Evolutionary conservation across 441 rosid genomes (phyloP), one percentile per base, ranked within the genome.

Genomic region (Rhodomyrtus psidioides): DNA sequence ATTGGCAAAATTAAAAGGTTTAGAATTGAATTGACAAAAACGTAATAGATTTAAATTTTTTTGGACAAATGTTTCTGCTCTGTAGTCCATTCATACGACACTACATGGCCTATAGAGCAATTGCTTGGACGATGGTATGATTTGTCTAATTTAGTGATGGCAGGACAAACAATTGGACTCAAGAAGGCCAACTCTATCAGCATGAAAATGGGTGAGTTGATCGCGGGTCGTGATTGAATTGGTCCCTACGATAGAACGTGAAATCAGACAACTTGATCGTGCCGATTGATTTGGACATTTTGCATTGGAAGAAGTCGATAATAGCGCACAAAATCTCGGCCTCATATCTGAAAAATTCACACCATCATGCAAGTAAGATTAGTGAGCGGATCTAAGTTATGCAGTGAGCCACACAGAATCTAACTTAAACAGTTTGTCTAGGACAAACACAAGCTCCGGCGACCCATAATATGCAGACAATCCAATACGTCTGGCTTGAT

Each of bases 371-470:
- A 59, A 27, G 70, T 19, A 59, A 59, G 70, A 27, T 59, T 14
- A 27, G 39, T 1, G 70, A 59, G 70, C 1, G 15, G 21, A 59
- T 59, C 1, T 15, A 14, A 59, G 70, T 59, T 59, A 27, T 27
- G 9, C 65, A 3, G 15, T 28, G 65, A 58, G 9, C n/a, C 0
- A 0, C 9, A 0, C n/a, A 27, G 27, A 7, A 27, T 59, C 27
- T 6, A 17, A 3, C 12, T 46, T 2, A 10, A 9, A 9, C 12
- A 46, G 46, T 42, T 42, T 42, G 46, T 27, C 0, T 0, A 27
- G 8, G 9, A n/a, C 3, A n/a, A 27, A 1, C 6, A 14, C 39
- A 15, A 60, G 70, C 39, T 27, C 0, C 9, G 16, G 19, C 0
- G 5, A 7, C 70, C 39, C 21, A 15, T 60, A 2, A 27, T 4